These are phyloP conservation scores for Boletus subparvulus DNA, from an alignment of 768 basidiomycete species.

Conservation along the genomic window DNA sequence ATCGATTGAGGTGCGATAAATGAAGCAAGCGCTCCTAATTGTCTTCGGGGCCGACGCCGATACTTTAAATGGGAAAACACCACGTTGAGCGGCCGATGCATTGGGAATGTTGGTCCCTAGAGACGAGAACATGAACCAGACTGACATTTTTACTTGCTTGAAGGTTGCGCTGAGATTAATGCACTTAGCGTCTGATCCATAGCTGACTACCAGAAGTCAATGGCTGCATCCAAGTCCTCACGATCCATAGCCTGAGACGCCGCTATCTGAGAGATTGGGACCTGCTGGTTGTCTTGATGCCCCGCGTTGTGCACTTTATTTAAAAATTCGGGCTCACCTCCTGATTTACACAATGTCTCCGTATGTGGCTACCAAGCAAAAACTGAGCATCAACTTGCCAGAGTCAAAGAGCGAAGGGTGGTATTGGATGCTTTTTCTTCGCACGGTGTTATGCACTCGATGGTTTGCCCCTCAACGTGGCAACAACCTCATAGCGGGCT, in stretches of 20 bases:
- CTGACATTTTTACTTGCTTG: background rate
- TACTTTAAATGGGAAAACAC: background rate
- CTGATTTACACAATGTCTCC: background rate
- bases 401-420: background rate
- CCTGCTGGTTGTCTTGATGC: background rate
- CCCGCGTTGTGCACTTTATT: background rate
- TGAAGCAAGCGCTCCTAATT: background rate
- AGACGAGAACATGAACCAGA: background rate
- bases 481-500: too few relatives aligned
- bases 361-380: background rate
- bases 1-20: too few relatives aligned
- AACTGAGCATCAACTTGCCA: background rate
- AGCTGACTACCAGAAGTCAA: background rate
- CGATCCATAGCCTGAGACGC: background rate
- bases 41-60: background rate
- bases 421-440: conserved; percentile 28
- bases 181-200: background rate
- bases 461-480: too few relatives aligned
- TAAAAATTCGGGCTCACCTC: background rate
- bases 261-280: background rate
- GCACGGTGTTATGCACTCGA: conserved; percentile 32
- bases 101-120: too few relatives aligned
- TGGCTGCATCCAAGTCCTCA: background rate
- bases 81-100: background rate
- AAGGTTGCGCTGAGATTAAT: too few relatives aligned